phyloP scores from a whole-genome alignment of 192 early-diverging fungal species.

The Lobosporangium transversale region DNA sequence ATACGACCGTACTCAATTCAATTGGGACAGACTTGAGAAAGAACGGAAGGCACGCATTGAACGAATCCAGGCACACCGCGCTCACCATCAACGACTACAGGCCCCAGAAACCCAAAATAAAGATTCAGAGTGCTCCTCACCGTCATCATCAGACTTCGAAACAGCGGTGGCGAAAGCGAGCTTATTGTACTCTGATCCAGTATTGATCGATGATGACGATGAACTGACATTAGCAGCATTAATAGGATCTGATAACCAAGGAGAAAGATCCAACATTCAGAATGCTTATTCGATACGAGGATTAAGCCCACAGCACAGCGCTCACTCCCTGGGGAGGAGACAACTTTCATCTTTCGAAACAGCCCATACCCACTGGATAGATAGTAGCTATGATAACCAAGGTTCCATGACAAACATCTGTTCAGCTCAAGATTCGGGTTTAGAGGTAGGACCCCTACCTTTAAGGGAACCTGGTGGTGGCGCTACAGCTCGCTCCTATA shows the following conservation, averaged over 20 bases:
- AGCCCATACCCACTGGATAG: too few species aligned
- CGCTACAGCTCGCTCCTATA: neutral
- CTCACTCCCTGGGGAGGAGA: too few species aligned
- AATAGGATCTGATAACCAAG: too few species aligned
- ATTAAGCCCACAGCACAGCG: neutral
- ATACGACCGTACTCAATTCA: slow-evolving; percentile 1
- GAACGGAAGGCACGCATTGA: slow-evolving; percentile 28
- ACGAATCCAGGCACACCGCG: neutral
- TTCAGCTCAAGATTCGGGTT: slow-evolving; percentile 7
- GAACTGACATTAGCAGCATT: neutral
- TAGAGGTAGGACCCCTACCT: neutral
- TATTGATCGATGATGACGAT: neutral
- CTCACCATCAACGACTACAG: neutral
- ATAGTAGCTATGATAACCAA: too few species aligned
- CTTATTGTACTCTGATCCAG: slow-evolving; percentile 19
- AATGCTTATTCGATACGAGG: slow-evolving; percentile 1
- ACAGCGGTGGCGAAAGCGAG: neutral
- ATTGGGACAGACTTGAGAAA: slow-evolving; percentile 31
- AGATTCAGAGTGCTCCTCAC: neutral
- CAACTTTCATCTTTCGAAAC: too few species aligned
- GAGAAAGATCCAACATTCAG: neutral
- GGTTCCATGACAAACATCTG: neutral
- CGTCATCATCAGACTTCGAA: neutral
- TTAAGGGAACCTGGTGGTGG: neutral
- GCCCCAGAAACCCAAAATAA: neutral